phyloP scores from a whole-genome alignment of 2,329 filamentous ascomycete genomes.

The Trichoderma citrinoviride region DNA sequence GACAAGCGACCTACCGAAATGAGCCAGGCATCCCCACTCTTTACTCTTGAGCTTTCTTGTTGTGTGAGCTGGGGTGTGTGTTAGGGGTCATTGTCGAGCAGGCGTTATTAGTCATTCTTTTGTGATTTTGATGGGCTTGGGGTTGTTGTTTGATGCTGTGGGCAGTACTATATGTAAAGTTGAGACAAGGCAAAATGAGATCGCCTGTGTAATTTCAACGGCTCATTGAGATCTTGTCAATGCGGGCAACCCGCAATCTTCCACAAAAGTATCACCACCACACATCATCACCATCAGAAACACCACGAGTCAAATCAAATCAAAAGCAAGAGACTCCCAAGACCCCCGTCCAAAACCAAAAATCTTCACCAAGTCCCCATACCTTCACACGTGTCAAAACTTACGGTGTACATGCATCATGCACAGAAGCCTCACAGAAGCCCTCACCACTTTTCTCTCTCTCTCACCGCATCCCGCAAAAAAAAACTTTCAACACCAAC shows the following conservation, averaged over 20 bases:
- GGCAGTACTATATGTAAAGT: background rate
- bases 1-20: slow-evolving; percentile 15
- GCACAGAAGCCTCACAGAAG: slow-evolving; percentile 18
- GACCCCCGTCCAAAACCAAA: too few species aligned
- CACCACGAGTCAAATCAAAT: background rate
- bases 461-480: background rate
- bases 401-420: slow-evolving; percentile 15
- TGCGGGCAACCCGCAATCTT: background rate
- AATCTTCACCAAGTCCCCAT: background rate
- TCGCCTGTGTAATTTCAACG: background rate
- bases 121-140: too few species aligned
- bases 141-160: background rate
- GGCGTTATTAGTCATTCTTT: too few species aligned
- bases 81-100: too few species aligned
- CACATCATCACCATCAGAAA: background rate
- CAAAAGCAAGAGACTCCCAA: too few species aligned
- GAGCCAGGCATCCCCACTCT: background rate
- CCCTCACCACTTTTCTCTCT: background rate
- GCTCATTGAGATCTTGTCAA: background rate
- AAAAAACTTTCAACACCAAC: background rate
- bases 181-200: background rate
- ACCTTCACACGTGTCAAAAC: slow-evolving; percentile 8
- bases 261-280: too few species aligned
- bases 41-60: too few species aligned
- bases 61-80: too few species aligned